Evolutionary conservation across 192 early-diverging fungal genomes (phyloP), one percentile per base, ranked within the genome.

Genomic region (Lunasporangiospora selenospora): DNA sequence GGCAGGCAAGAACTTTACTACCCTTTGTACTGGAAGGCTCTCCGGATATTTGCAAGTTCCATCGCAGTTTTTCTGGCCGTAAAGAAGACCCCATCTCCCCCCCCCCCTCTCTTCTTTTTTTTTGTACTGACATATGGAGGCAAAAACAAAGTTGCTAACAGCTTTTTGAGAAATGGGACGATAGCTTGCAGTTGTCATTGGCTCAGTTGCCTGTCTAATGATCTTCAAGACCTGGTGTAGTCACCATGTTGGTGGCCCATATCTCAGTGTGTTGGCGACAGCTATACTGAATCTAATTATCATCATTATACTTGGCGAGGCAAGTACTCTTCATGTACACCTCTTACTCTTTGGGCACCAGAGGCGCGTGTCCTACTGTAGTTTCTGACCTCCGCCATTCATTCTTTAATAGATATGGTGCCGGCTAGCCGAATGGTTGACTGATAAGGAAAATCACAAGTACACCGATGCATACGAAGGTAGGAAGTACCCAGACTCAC

Each of bases 271-370:
- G 1, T 29, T 69, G 3, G 67, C 73, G 5, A 63, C 77, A 19
- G 73, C 76, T 12, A 50, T 78, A 12, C 44, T 85, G 21, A 78
- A 79, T 12, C 53, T 85, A 58, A 51, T 76, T 24, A 67, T 77
- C 32, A 85, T 85, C 45, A 75, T 80, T 16, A 40, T 83, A 11
- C 54, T 85, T 38, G 84, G 77, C 21, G 80, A 78, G 52, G 81
- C 81, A 58, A 59, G 70, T 19, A 32, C 8, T 1, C 24, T 19
- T 4, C 13, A 26, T 30, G 26, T 19, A 47, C n/a, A n/a, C n/a
- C n/a, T n/a, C n/a, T n/a, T n/a, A n/a, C n/a, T n/a, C n/a, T n/a
- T n/a, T n/a, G n/a, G n/a, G n/a, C n/a, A n/a, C n/a, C n/a, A 47
- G 15, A 27, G 45, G 10, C 45, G 11, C 29, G 26, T 49, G n/a